phyloP scores from a whole-genome alignment of 331 rosid genomes.

The Saraca asoca region DNA sequence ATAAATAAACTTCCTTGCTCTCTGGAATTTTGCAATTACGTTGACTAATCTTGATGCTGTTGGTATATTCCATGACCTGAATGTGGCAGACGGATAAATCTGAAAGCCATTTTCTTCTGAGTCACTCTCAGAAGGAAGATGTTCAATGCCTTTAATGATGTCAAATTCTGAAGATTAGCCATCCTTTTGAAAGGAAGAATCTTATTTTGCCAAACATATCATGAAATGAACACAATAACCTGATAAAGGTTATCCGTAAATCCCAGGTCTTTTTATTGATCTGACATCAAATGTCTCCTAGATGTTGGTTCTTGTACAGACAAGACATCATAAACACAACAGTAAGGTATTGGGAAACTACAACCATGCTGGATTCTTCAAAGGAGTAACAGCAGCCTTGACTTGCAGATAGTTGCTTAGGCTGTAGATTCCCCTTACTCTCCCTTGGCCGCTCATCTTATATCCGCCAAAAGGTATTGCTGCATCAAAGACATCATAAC shows the following conservation, averaged over 20 bases:
- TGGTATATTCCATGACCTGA: not conserved
- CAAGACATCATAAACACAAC: constrained; percentile 17
- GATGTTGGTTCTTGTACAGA: not conserved
- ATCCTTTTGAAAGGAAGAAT: too few species aligned
- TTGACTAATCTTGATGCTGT: constrained; percentile 11
- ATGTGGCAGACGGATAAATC: not conserved
- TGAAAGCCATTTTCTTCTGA: not conserved
- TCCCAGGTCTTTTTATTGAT: not conserved
- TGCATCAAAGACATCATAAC: constrained; percentile 86
- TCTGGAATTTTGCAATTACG: not conserved
- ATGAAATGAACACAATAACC: too few species aligned
- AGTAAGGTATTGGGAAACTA: constrained; percentile 30
- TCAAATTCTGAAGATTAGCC: too few species aligned
- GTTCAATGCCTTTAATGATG: too few species aligned
- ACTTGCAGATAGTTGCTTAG: constrained; percentile 75
- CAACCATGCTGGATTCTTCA: constrained; percentile 83
- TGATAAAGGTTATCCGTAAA: too few species aligned
- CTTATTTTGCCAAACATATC: too few species aligned
- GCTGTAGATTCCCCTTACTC: constrained; percentile 78
- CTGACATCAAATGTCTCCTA: not conserved
- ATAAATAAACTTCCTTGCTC: not conserved
- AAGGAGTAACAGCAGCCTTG: constrained; percentile 71
- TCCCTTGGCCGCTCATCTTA: constrained; percentile 87
- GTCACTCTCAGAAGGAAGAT: not conserved
- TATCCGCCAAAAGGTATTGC: constrained; percentile 88